phyloP scores from a whole-genome alignment of 768 basidiomycete genomes.

The Chalciporus pseudorubinellus region DNA sequence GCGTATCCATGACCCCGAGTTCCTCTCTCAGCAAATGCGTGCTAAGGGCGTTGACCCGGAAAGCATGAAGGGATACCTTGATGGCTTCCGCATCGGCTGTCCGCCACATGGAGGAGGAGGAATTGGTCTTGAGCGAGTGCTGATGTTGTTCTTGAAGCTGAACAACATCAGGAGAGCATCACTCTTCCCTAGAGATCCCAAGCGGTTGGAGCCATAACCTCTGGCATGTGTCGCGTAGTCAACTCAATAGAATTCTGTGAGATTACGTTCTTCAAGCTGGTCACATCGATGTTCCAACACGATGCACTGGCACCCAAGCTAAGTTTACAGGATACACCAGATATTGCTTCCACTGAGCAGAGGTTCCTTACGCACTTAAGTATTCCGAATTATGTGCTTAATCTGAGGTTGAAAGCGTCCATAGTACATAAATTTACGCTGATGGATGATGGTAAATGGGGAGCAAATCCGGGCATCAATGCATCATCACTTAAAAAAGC shows the following conservation, averaged over 20 bases:
- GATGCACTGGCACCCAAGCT: constrained; percentile 7
- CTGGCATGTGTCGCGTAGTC: too few species aligned
- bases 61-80: constrained; percentile 88
- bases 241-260: not conserved
- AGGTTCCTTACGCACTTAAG: constrained; percentile 14
- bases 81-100: constrained; percentile 93
- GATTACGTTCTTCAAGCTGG: not conserved
- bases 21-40: constrained; percentile 84
- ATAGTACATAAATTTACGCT: constrained; percentile 16
- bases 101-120: constrained; percentile 97
- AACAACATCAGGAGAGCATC: constrained; percentile 93
- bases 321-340: constrained; percentile 19
- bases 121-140: constrained; percentile 90
- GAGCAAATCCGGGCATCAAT: constrained; percentile 23
- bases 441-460: constrained; percentile 17
- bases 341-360: constrained; percentile 14
- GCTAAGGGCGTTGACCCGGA: constrained; percentile 86
- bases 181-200: constrained; percentile 96
- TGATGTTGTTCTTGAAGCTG: constrained; percentile 97
- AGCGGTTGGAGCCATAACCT: constrained; percentile 84
- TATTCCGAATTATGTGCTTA: constrained; percentile 28
- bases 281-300: too few species aligned
- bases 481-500: constrained; percentile 8
- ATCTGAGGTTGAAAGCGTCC: constrained; percentile 19
- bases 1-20: constrained; percentile 86